phyloP scores from a whole-genome alignment of 2,329 filamentous ascomycete genomes.

The Sclerotinia sclerotiorum region DNA sequence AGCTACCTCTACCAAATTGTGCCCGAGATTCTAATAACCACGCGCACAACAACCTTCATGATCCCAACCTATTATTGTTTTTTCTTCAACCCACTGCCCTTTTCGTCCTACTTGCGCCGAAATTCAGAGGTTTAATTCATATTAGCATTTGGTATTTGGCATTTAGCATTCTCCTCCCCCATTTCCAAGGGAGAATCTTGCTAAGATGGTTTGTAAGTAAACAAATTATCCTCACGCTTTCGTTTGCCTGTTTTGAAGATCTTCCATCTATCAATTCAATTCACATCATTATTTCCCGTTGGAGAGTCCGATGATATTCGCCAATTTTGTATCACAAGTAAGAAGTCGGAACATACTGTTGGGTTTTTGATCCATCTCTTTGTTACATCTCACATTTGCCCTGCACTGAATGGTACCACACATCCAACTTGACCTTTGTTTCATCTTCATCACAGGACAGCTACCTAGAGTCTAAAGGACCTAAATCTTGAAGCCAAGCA shows the following conservation, averaged over 20 bases:
- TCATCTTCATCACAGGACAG: conserved; percentile 4
- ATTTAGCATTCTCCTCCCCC: not conserved
- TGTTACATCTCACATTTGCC: conserved; percentile 14
- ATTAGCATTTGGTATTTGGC: not conserved
- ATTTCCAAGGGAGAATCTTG: not conserved
- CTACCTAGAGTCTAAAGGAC: not conserved
- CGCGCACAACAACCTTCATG: conserved; percentile 12
- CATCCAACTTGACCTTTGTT: conserved; percentile 8
- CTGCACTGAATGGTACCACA: conserved; percentile 7
- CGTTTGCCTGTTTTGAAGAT: conserved; percentile 29
- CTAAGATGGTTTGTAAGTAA: conserved; percentile 33
- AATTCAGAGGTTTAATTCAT: not conserved
- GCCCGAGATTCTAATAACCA: conserved; percentile 5
- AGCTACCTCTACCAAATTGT: not conserved
- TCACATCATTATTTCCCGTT: not conserved
- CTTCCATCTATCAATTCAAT: not conserved
- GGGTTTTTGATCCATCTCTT: conserved; percentile 22
- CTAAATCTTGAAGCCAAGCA: conserved; percentile 16
- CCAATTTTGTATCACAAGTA: conserved; percentile 2
- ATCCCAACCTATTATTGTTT: not conserved
- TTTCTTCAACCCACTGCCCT: not conserved
- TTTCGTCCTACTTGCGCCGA: not conserved
- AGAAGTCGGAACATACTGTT: not conserved
- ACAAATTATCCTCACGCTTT: conserved; percentile 14
- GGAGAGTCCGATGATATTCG: not conserved